These are phyloP conservation scores for Stachybotrys chlorohalonatus DNA, from an alignment of 2,329 filamentous ascomycete species.

Conservation along the genomic window DNA sequence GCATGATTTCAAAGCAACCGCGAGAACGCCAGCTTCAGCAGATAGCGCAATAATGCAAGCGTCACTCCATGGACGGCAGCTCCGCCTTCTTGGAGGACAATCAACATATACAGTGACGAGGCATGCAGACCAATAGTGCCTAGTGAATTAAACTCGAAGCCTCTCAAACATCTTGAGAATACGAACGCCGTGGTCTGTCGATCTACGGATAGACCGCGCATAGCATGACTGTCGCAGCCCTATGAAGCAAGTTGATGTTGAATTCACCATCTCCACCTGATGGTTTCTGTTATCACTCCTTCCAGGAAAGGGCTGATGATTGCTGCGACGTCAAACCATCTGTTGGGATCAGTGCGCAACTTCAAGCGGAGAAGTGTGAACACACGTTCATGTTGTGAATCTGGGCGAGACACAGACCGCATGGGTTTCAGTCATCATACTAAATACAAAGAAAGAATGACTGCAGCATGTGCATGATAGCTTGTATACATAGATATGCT, in stretches of 20 bases:
- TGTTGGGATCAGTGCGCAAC: no score
- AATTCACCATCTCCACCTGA: constrained; percentile 20
- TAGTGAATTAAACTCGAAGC: constrained; percentile 10
- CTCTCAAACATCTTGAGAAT: constrained; percentile 1
- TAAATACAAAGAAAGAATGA: no score
- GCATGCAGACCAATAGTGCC: constrained; percentile 12
- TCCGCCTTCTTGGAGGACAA: constrained; percentile 32
- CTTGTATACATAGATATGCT: no score
- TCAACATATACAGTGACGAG: constrained; percentile 26
- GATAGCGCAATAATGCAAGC: not conserved
- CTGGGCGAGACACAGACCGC: no score
- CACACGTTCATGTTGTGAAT: no score
- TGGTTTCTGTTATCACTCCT: constrained; percentile 12
- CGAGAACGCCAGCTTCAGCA: not conserved
- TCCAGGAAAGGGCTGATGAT: constrained; percentile 10
- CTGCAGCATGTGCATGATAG: no score
- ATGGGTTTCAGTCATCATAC: no score
- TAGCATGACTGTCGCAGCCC: constrained; percentile 10
- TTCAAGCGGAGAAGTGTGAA: no score
- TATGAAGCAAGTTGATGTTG: constrained; percentile 19
- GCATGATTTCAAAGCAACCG: not conserved
- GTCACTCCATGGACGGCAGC: not conserved
- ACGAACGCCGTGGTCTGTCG: no score
- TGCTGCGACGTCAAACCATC: constrained; percentile 7
- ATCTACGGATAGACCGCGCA: constrained; percentile 6